phyloP scores from a whole-genome alignment of 2,329 filamentous ascomycete genomes.

The Knufia fluminis region DNA sequence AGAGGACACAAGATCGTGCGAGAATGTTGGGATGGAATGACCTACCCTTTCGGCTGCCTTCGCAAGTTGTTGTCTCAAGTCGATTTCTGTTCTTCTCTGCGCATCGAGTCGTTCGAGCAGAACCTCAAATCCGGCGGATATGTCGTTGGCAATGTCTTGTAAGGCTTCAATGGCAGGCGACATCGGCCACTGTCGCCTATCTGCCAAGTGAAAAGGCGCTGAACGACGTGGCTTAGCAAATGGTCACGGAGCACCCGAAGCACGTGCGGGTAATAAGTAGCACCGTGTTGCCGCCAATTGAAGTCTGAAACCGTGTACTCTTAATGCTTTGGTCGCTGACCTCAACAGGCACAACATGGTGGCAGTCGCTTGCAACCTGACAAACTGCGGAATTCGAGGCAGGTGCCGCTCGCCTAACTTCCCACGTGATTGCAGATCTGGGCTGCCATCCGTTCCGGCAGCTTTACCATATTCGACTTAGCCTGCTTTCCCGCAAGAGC shows the following conservation, averaged over 20 bases:
- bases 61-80: conserved; percentile 1
- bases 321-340: not conserved
- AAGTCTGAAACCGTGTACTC: not conserved
- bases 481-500: not conserved
- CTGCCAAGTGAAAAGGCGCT: not conserved
- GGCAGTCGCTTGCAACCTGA: no score
- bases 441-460: not conserved
- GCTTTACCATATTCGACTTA: not conserved
- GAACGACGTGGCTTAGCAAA: not conserved
- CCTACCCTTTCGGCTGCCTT: not conserved
- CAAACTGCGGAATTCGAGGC: not conserved
- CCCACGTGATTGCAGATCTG: not conserved
- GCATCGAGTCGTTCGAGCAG: conserved; percentile 1
- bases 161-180: not conserved
- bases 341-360: not conserved
- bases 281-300: not conserved
- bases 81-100: not conserved
- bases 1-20: not conserved
- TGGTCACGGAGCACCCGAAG: no score
- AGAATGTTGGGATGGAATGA: not conserved
- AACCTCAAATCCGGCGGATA: conserved; percentile 5
- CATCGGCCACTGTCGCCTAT: not conserved
- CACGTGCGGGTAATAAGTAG: no score
- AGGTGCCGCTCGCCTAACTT: not conserved
- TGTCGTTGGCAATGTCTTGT: conserved; percentile 2